Base-by-base conservation (phyloP, 768 basidiomycete genomes). In the Cyclocybe cylindracea region DNA sequence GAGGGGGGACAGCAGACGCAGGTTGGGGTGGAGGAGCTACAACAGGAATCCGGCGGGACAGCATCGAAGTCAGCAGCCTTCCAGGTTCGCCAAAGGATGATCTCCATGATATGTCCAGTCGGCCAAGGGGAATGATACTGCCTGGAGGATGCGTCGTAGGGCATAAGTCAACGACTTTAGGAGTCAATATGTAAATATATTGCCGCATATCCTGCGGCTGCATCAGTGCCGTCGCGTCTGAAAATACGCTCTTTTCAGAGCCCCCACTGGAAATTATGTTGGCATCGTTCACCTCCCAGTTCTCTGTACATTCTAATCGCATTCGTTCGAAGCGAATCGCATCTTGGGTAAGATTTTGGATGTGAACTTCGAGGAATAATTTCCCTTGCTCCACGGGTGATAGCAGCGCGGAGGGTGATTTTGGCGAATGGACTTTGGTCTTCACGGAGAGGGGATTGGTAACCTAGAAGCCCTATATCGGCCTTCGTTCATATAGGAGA, bases 361-460 rank as follows among this genome's bases (percentile, higher is more conserved):
- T 85, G 62, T 96, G 91, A 3, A 96, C 84, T 66, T 98, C 95
- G 16, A 98, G 83, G 68, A 93, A 94, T 33, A 96, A 78, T 56
- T 91, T 91, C 43, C 89, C 84, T 48, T 91, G 81, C 58, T 91
- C 87, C 2, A 67, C 41, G 2, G 78, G 67, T 5, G 84, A 80
- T 29, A 94, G 71, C 9, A 84, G 55, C 2, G 92, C 86, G 16
- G 88, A 82, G 0, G 92, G 87, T 0, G 90, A 86, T 46, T 79
- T 81, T 1, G 91, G 81, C 2, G 76, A 62, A 65, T 97, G 91
- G 0, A 96, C 91, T 67, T 95, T 95, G 10, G 94, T 97, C 70
- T 96, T 96, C 51, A 98, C 94, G 0, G 92, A 92, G 10, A 98
- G 74, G 1, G 95, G 95, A 59, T 96, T 95, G n/a, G 86, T 88